These are phyloP conservation scores for Coniochaeta hoffmannii DNA, from an alignment of 2,329 filamentous ascomycete genomes.

Conservation along the genomic window DNA sequence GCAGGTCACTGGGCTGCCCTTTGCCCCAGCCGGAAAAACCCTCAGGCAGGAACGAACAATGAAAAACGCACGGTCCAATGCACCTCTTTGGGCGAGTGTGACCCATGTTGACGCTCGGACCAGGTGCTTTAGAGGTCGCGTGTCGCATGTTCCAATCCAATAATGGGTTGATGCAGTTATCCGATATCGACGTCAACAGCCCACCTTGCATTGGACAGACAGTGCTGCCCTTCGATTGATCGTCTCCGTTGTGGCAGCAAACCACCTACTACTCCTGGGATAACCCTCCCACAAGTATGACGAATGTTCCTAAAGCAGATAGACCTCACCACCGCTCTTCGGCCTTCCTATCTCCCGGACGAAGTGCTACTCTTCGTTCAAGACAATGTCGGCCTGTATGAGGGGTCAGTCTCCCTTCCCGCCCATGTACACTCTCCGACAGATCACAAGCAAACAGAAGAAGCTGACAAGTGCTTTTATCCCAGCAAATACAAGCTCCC, in stretches of 20 bases:
- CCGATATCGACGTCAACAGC: constrained; percentile 1
- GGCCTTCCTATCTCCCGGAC: constrained; percentile 86
- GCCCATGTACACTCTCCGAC: neutral
- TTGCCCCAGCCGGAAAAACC: neutral
- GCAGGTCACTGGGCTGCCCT: neutral
- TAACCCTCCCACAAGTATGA: constrained; percentile 34
- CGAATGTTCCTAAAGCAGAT: constrained; percentile 97
- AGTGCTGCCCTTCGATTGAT: neutral
- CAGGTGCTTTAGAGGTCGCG: neutral
- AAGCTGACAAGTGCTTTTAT: constrained; percentile 5
- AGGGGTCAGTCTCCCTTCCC: constrained; percentile 60
- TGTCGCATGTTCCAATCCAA: neutral
- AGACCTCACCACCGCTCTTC: constrained; percentile 91
- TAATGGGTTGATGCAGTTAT: neutral
- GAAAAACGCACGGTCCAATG: neutral
- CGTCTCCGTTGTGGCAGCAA: neutral
- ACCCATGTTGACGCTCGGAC: neutral
- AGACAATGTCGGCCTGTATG: constrained; percentile 94
- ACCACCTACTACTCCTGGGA: constrained; percentile 10
- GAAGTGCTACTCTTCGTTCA: constrained; percentile 95
- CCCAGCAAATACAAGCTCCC: constrained; percentile 88
- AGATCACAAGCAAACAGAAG: neutral
- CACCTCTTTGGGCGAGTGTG: too few relatives aligned
- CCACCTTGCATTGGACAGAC: neutral
- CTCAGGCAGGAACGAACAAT: neutral